Evolutionary conservation across 2,329 filamentous ascomycete species (phyloP).

Genomic region (Fusarium hainanense): DNA sequence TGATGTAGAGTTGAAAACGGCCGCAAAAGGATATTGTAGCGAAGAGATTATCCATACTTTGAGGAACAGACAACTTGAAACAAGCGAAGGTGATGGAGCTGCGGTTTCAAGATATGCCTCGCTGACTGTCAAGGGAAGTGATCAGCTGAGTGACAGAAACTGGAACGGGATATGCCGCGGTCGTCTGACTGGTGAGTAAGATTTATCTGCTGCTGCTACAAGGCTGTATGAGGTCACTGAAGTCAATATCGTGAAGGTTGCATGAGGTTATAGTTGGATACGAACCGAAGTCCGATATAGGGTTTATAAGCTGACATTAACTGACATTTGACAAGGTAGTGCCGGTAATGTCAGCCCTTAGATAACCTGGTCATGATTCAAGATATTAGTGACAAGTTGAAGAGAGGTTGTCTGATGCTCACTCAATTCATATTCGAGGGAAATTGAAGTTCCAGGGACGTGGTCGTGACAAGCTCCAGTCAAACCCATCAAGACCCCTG

Average conservation of each 20-base stretch:
- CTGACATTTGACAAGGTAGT: neutral
- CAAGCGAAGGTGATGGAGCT: slow-evolving; percentile 23
- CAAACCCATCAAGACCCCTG: slow-evolving; percentile 29
- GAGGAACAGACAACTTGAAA: slow-evolving; percentile 23
- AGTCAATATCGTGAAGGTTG: neutral
- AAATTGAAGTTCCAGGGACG: slow-evolving; percentile 40
- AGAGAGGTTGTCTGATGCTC: slow-evolving; percentile 5
- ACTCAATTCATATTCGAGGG: slow-evolving; percentile 13
- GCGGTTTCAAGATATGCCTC: slow-evolving; percentile 41
- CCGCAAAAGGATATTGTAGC: slow-evolving; percentile 10
- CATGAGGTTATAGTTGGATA: neutral
- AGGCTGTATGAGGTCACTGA: slow-evolving; percentile 6
- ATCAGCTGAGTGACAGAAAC: slow-evolving; percentile 14
- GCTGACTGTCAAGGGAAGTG: slow-evolving; percentile 27
- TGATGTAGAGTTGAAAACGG: neutral
- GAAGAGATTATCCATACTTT: slow-evolving; percentile 1
- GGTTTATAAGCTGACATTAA: slow-evolving; percentile 1
- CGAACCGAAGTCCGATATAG: neutral
- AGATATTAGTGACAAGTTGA: neutral
- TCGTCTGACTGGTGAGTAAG: neutral
- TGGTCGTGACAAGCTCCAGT: slow-evolving; percentile 42
- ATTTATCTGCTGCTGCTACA: neutral
- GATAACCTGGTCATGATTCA: neutral
- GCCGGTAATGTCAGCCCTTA: neutral
- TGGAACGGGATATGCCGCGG: neutral